Conservation (phyloP, 441 rosid species). For the Lepidium campestre region DNA sequence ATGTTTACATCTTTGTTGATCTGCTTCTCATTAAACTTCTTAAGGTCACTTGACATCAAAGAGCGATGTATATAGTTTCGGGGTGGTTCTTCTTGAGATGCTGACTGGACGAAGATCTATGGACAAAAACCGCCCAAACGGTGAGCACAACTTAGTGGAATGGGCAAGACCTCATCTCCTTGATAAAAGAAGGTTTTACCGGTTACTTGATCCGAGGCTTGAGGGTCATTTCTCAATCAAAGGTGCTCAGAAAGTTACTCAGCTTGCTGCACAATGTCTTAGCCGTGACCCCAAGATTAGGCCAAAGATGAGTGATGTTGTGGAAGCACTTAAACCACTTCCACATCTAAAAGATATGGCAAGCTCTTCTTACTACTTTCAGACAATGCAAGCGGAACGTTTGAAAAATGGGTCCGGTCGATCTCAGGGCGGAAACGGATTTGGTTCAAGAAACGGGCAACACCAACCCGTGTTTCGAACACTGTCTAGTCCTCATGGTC, state of each 20-base stretch:
- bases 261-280: conserved; percentile 57
- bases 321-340: conserved; percentile 49
- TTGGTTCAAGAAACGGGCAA: conserved; percentile 59
- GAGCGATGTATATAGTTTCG: conserved; percentile 70
- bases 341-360: conserved; percentile 65
- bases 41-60: conserved; percentile 63
- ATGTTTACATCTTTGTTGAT: background rate
- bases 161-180: conserved; percentile 70
- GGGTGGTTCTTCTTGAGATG: conserved; percentile 68
- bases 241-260: conserved; percentile 57
- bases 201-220: conserved; percentile 57
- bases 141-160: conserved; percentile 64
- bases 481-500: conserved; percentile 70
- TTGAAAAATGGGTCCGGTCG: conserved; percentile 49
- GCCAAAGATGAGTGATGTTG: conserved; percentile 67
- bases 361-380: conserved; percentile 57
- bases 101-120: conserved; percentile 63
- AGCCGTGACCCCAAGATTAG: conserved; percentile 60
- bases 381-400: conserved; percentile 49
- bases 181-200: conserved; percentile 51
- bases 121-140: conserved; percentile 67
- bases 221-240: conserved; percentile 66
- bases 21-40: background rate
- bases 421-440: conserved; percentile 34
- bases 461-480: conserved; percentile 41